Evolutionary conservation across 2,329 filamentous ascomycete species (phyloP), one percentile per base, ranked within the genome.

Genomic region (Trichophyton equinum): DNA sequence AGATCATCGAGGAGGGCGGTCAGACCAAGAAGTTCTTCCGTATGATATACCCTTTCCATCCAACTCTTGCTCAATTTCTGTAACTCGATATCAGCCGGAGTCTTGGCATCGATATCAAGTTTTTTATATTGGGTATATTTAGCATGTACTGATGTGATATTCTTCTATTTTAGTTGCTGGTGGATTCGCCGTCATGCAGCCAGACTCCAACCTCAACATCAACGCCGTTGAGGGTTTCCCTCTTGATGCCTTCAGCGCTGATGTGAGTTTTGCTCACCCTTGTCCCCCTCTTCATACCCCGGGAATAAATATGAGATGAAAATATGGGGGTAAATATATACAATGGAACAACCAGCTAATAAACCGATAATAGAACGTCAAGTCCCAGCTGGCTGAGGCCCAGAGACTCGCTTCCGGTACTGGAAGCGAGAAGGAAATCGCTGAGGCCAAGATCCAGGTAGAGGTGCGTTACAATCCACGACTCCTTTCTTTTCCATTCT

Each of bases 391-490:
- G 71, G 79, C 89, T 64, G 94, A 99, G 81, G 91, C 91, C 67
- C 89, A 96, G 80, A 97, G 96, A 86, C 86, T 97, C 73, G 91
- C 87, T 70, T 85, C 79, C 75, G 94, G 94, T 73, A 85, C 81
- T 73, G 94, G 92, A 72, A 96, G 90, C 77, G 94, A 96, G 84
- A 87, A 91, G 79, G 94, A 97, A 73, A 89, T 97, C 78, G 92
- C 92, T 67, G 94, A 99, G 85, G 94, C 94, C 68, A 97, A 96
- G 85, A 92, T 99, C 75, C 92, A 97, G 83, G 80, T 99, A 69
- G 94, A 99, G 90, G 92, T 96, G 78, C 74, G 81, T 25, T 44
- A 18, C 40, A 44, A 44, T 18, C 1, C n/a, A 13, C 2, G 33
- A 7, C 9, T 9, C 33, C 33, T 9, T 36, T 38, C 3, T 13